These are phyloP conservation scores for Fusarium sublunatum DNA, from an alignment of 2,329 filamentous ascomycete species.

Conservation along the genomic window DNA sequence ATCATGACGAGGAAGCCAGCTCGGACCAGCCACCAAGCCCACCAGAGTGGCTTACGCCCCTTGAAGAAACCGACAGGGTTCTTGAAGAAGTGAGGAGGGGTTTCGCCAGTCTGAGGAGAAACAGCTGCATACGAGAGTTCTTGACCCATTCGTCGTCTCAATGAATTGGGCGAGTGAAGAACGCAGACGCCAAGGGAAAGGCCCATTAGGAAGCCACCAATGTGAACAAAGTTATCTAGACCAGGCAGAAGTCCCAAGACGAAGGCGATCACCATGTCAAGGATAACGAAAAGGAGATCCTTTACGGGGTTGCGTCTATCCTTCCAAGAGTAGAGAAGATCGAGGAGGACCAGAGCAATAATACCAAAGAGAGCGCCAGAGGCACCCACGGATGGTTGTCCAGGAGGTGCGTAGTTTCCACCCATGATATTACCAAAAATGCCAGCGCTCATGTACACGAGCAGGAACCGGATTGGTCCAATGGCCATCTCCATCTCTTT, in stretches of 20 bases:
- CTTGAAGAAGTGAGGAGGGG: conserved; percentile 66
- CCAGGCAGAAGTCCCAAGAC: conserved; percentile 91
- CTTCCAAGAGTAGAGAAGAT: conserved; percentile 92
- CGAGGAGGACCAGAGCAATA: conserved; percentile 86
- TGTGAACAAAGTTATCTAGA: conserved; percentile 96
- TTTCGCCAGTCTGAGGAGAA: conserved; percentile 60
- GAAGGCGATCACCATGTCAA: conserved; percentile 91
- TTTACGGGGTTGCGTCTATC: conserved; percentile 80
- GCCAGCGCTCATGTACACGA: conserved; percentile 90
- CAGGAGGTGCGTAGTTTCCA: conserved; percentile 88
- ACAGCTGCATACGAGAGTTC: conserved; percentile 79
- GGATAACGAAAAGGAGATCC: conserved; percentile 86
- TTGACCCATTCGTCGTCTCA: conserved; percentile 78
- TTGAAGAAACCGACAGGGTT: conserved; percentile 85
- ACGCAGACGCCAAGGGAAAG: conserved; percentile 87
- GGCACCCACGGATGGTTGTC: conserved; percentile 85
- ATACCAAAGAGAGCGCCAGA: conserved; percentile 93
- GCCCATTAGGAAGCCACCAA: conserved; percentile 95
- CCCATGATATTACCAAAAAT: conserved; percentile 97
- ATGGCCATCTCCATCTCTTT: conserved; percentile 94
- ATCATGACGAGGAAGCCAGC: conserved; percentile 82
- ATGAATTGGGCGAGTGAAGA: conserved; percentile 84
- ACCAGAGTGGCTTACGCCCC: conserved; percentile 92
- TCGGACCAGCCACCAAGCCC: conserved; percentile 94
- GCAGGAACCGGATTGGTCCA: conserved; percentile 84